These are phyloP conservation scores for Gossypium ekmanianum DNA, from an alignment of 345 rosid species.

Conservation along the genomic window DNA sequence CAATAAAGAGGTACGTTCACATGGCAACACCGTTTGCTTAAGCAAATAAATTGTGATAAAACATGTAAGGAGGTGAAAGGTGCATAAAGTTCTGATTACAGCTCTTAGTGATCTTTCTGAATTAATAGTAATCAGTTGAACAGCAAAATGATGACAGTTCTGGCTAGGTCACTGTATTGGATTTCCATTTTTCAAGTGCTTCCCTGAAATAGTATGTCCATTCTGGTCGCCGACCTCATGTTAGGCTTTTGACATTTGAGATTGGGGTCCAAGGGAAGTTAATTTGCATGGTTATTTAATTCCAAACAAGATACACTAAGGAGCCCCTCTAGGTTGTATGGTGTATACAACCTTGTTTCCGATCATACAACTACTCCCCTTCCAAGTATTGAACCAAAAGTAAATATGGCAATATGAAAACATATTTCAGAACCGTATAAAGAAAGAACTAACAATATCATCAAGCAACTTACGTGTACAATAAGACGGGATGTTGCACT, in stretches of 20 bases:
- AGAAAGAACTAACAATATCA: neutral
- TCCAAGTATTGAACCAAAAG: neutral
- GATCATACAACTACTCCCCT: neutral
- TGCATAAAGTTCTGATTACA: neutral
- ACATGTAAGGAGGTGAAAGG: neutral
- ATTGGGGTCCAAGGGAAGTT: neutral
- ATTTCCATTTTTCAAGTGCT: neutral
- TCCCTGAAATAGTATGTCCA: neutral
- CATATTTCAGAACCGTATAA: neutral
- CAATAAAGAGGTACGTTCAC: neutral
- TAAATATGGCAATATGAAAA: neutral
- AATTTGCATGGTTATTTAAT: neutral
- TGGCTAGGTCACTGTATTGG: too few relatives aligned
- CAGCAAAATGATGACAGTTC: neutral
- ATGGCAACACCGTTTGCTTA: neutral
- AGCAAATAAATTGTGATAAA: neutral
- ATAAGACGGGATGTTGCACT: conserved; percentile 97
- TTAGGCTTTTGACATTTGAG: neutral
- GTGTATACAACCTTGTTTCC: neutral
- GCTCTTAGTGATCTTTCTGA: neutral
- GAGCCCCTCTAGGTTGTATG: neutral
- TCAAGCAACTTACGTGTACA: conserved; percentile 62
- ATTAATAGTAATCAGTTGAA: neutral
- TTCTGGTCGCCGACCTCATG: neutral
- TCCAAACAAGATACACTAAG: neutral